phyloP scores from a whole-genome alignment of 2,329 filamentous ascomycete species.

The Colletotrichum chrysophilum region DNA sequence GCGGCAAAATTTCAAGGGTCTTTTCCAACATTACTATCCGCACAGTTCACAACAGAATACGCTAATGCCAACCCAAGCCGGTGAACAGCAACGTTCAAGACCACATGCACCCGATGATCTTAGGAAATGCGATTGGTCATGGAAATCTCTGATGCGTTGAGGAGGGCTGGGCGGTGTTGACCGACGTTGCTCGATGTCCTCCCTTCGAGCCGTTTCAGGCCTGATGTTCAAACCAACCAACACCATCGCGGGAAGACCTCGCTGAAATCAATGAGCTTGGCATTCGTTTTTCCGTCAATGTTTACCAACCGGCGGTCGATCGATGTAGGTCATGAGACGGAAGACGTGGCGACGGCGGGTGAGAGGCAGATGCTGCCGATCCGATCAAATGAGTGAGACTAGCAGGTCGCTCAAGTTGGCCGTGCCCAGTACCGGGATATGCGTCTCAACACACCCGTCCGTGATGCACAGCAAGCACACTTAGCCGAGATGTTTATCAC shows the following conservation, averaged over 20 bases:
- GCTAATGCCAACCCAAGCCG: neutral
- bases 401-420: neutral
- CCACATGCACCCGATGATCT: neutral
- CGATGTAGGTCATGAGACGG: neutral
- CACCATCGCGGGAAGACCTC: neutral
- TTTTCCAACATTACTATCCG: neutral
- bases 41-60: neutral
- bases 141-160: neutral
- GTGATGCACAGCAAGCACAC: neutral
- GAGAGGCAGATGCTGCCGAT: neutral
- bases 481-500: neutral
- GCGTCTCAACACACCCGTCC: neutral
- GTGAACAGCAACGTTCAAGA: neutral
- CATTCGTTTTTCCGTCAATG: neutral
- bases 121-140: conserved; percentile 1
- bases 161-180: neutral
- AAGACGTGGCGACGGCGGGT: neutral
- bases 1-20: neutral
- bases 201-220: neutral
- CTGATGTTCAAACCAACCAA: neutral
- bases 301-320: neutral
- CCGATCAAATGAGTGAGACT: neutral
- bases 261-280: neutral
- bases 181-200: neutral
- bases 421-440: neutral